phyloP scores from a whole-genome alignment of 169 alveolate species.

The Plasmodium gonderi region DNA sequence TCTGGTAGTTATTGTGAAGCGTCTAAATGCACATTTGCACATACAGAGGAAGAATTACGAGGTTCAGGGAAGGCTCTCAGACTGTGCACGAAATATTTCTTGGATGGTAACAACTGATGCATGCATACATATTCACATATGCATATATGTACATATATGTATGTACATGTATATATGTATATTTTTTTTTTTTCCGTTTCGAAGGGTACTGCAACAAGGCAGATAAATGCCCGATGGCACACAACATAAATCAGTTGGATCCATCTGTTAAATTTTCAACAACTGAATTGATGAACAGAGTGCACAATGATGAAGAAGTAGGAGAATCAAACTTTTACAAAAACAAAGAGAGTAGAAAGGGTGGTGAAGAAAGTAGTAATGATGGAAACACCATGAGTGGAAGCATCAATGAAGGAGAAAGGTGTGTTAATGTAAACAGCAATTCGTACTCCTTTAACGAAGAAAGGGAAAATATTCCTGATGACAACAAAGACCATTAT shows the following conservation, averaged over 20 bases:
- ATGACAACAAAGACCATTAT: not conserved
- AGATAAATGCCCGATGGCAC: constrained; percentile 68
- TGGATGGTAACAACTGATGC: no score
- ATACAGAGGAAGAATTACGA: constrained; percentile 60
- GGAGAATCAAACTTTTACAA: not conserved
- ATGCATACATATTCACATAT: no score
- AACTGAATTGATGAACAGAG: constrained; percentile 39
- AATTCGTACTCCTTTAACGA: not conserved
- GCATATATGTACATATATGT: not conserved
- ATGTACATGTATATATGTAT: not conserved
- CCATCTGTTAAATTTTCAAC: constrained; percentile 55
- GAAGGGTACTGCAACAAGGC: constrained; percentile 42
- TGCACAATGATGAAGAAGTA: constrained; percentile 11
- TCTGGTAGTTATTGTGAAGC: constrained; percentile 71
- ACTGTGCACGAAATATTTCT: constrained; percentile 36
- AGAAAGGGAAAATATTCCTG: not conserved
- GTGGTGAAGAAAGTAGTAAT: not conserved
- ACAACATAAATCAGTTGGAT: constrained; percentile 45
- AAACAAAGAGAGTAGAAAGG: not conserved
- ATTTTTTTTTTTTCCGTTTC: not conserved
- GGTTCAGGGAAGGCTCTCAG: constrained; percentile 65
- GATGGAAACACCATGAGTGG: not conserved
- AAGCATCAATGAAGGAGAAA: not conserved
- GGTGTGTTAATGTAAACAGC: not conserved
- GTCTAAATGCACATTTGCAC: constrained; percentile 57